Conservation (phyloP, 2,329 filamentous ascomycete genomes). For the Chaetomium sp. region DNA sequence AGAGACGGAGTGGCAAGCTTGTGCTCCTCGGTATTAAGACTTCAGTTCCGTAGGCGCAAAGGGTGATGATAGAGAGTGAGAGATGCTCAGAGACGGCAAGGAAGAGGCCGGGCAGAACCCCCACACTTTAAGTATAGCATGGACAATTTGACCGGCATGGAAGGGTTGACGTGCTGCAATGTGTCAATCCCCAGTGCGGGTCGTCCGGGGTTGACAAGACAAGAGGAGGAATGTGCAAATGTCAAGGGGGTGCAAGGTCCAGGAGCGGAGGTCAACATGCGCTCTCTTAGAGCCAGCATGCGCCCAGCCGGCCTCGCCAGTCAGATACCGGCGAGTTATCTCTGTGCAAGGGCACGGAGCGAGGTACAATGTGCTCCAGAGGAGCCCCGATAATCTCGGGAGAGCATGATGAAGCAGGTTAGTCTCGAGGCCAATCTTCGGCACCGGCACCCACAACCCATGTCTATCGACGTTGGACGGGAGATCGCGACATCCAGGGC, state of each 20-base stretch:
- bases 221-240: conserved; percentile 14
- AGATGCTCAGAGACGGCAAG: conserved; percentile 25
- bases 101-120: conserved; percentile 30
- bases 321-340: conserved; percentile 46
- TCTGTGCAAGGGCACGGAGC: conserved; percentile 29
- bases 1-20: conserved; percentile 18
- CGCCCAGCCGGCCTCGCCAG: conserved; percentile 38
- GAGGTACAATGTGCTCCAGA: conserved; percentile 39
- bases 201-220: conserved; percentile 23
- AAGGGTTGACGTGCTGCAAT: conserved; percentile 33
- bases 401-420: conserved; percentile 44
- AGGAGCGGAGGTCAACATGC: conserved; percentile 29
- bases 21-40: not conserved
- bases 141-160: conserved; percentile 32
- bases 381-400: conserved; percentile 42
- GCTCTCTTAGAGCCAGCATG: conserved; percentile 26
- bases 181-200: conserved; percentile 33
- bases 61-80: not conserved
- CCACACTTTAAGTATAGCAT: conserved; percentile 34
- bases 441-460: conserved; percentile 37
- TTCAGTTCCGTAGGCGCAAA: not conserved
- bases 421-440: conserved; percentile 40
- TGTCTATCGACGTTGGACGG: conserved; percentile 33
- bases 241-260: conserved; percentile 28
- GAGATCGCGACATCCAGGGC: conserved; percentile 30